phyloP scores from a whole-genome alignment of 1,284 basidiomycete species.

The Papiliotrema nemorosa region DNA sequence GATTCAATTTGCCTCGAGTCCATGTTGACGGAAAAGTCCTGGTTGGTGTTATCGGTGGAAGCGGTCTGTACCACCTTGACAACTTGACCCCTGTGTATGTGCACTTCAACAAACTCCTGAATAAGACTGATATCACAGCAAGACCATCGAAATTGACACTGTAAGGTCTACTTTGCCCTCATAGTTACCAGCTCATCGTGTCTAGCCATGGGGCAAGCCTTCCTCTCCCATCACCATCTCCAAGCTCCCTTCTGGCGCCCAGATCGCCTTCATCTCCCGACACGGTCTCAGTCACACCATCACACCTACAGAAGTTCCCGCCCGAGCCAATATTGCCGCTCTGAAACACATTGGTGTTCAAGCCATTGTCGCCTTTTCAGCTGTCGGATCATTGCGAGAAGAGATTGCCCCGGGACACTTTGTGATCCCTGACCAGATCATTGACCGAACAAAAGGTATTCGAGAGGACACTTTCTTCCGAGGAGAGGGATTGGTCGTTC shows the following conservation, averaged over 20 bases:
- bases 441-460: conserved; percentile 92
- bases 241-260: conserved; percentile 69
- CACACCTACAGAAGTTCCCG: conserved; percentile 72
- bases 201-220: conserved; percentile 87
- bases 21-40: conserved; percentile 54
- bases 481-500: conserved; percentile 75
- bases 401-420: conserved; percentile 91
- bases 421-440: conserved; percentile 85
- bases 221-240: conserved; percentile 89
- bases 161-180: conserved; percentile 18
- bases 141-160: conserved; percentile 55
- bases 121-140: conserved; percentile 49
- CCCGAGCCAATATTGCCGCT: conserved; percentile 90
- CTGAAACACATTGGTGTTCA: conserved; percentile 87
- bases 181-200: not conserved
- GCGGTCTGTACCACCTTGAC: conserved; percentile 82
- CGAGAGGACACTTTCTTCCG: conserved; percentile 85
- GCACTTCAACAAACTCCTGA: not conserved
- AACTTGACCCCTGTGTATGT: conserved; percentile 76
- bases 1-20: too few relatives aligned
- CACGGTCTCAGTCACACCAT: conserved; percentile 75
- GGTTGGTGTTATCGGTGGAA: conserved; percentile 79
- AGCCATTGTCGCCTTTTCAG: conserved; percentile 88
- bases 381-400: conserved; percentile 93
- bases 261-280: conserved; percentile 86